Conservation (phyloP, 371 early-diverging fungal genomes). For the Mucor racemosus region DNA sequence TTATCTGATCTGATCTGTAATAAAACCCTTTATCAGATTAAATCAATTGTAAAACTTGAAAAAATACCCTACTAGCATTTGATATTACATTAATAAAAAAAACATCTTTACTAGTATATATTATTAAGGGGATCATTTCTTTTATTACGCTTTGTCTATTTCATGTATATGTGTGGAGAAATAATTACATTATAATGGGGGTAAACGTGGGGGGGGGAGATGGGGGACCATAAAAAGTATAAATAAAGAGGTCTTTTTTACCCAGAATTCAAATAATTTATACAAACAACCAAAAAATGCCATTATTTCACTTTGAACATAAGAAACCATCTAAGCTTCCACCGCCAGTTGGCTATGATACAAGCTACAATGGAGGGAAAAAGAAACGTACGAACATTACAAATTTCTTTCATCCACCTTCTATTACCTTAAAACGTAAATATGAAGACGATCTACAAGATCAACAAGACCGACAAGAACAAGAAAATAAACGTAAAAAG, state of each 20-base stretch:
- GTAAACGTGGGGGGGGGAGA: background rate
- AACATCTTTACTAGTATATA: too few relatives aligned
- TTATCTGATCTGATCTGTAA: too few relatives aligned
- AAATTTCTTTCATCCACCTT: conserved; percentile 1
- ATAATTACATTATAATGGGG: background rate
- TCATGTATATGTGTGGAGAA: background rate
- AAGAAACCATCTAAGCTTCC: conserved; percentile 1
- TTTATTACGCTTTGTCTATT: background rate
- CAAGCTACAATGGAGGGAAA: background rate
- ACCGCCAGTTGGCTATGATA: background rate
- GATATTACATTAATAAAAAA: too few relatives aligned
- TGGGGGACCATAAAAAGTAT: background rate
- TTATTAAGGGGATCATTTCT: too few relatives aligned
- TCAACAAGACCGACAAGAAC: background rate
- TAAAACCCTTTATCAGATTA: too few relatives aligned
- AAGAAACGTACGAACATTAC: conserved; percentile 7
- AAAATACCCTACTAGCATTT: too few relatives aligned
- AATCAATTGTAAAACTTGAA: too few relatives aligned
- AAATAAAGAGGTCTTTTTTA: background rate
- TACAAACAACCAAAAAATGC: background rate
- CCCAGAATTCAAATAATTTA: background rate
- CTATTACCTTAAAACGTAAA: background rate
- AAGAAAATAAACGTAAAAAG: conserved; percentile 5
- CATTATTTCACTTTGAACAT: background rate
- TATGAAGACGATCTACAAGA: background rate